Base-by-base conservation (phyloP, 768 basidiomycete species). In the Crepidotus variabilis region DNA sequence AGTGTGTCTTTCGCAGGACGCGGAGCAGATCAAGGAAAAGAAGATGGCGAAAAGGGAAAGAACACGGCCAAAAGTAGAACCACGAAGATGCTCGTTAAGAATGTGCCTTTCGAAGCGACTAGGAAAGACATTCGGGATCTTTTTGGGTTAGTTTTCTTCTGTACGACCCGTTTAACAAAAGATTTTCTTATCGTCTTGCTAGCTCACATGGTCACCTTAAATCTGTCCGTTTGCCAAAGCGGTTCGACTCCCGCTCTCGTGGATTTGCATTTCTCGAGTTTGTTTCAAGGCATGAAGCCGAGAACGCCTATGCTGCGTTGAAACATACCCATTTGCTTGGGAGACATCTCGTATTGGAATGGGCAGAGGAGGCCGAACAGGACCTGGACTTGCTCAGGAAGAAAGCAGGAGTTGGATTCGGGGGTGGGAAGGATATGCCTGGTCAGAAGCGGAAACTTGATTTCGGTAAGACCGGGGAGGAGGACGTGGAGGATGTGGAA, bases 211-310 rank as follows among this genome's bases (percentile, higher is more conserved):
- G 94, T 1, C 87, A 90, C 54, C 84, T 98, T 72, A 98, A 97
- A 72, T 95, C 95, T 0, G 89, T 95, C 0, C 90, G 97, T 4
- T 71, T 99, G 1, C 97, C 97, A 14, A 90, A 88, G 70, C 94
- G 94, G 68, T 91, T 96, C 73, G 89, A 95, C 64, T 82, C 88
- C 14, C 82, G 88, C 47, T 86, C 90, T 1, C 86, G 97, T 32
- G 97, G 97, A 2, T 99, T 98, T 69, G 97, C 94, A 1, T 99
- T 98, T 75, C 78, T 98, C 63, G 95, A 99, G 61, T 98, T 98
- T 68, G 81, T 90, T 18, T 87, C 92, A 1, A 82, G 90, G 16
- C 85, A 86, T 50, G 96, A 99, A 65, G 96, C 96, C 1, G 89
- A 93, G 69, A 87, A 87, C 45, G 96, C 93, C 0, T 93, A 88